Conservation (phyloP, 2,329 filamentous ascomycete species). For the Penicillium corylophilum region DNA sequence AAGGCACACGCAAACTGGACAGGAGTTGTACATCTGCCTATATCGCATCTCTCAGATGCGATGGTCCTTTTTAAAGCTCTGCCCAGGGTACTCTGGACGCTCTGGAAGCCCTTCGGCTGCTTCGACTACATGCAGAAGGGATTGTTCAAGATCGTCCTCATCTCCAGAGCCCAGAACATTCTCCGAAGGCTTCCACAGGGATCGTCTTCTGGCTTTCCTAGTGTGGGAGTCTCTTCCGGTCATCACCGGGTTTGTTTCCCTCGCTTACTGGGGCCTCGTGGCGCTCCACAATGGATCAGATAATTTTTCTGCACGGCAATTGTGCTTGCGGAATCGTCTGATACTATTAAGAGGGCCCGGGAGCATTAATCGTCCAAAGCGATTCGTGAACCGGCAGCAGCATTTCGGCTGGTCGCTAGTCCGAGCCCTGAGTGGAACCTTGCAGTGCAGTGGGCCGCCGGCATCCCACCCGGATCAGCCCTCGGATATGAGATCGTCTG, state of each 20-base stretch:
- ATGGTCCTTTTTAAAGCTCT: background rate
- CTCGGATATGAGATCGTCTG: background rate
- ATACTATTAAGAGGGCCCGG: background rate
- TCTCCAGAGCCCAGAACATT: background rate
- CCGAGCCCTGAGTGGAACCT: background rate
- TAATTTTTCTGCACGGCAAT: background rate
- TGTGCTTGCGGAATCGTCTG: background rate
- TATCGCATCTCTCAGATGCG: background rate
- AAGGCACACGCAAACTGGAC: background rate
- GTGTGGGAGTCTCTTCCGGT: background rate
- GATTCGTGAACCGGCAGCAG: background rate
- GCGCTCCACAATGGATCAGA: slow-evolving; percentile 6
- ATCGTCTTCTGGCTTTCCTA: background rate
- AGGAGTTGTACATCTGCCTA: background rate
- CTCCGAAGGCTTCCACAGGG: background rate
- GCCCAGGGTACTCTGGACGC: too few relatives aligned
- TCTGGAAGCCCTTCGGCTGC: background rate
- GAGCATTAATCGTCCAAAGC: too few relatives aligned
- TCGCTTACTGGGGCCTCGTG: background rate
- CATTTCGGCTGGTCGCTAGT: background rate
- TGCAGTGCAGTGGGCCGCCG: background rate
- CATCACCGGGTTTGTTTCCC: background rate
- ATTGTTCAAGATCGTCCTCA: background rate
- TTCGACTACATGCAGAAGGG: too few relatives aligned
- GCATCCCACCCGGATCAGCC: background rate